phyloP scores from a whole-genome alignment of 2,329 filamentous ascomycete genomes.

The Diplodia intermedia region DNA sequence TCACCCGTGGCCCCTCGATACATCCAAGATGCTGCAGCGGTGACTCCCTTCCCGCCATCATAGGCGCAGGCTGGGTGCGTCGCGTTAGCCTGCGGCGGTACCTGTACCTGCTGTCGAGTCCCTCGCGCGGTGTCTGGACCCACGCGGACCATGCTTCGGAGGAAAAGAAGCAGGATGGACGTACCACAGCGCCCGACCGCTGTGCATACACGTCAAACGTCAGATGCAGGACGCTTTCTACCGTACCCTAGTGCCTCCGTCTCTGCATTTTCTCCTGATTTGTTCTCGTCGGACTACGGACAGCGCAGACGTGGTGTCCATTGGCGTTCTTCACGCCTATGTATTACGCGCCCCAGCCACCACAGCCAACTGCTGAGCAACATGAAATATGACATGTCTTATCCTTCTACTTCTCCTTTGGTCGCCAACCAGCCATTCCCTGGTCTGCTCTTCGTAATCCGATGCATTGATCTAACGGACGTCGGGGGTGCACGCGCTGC shows the following conservation, averaged over 20 bases:
- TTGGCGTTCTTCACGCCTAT: conserved; percentile 19
- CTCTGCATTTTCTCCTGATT: conserved; percentile 29
- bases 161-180: conserved; percentile 1
- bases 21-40: conserved; percentile 9
- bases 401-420: not conserved
- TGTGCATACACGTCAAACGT: conserved; percentile 29
- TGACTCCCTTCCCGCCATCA: not conserved
- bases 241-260: conserved; percentile 21
- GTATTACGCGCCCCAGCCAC: conserved; percentile 11
- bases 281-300: conserved; percentile 17
- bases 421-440: not conserved
- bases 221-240: conserved; percentile 6
- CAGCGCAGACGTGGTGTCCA: not conserved
- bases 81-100: conserved; percentile 4
- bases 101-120: conserved; percentile 18
- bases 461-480: conserved; percentile 17
- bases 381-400: conserved; percentile 24
- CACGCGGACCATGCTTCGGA: conserved; percentile 3
- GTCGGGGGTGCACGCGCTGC: conserved; percentile 10
- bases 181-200: conserved; percentile 10
- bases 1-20: not conserved
- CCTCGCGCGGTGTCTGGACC: conserved; percentile 4
- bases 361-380: too few relatives aligned
- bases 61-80: conserved; percentile 11
- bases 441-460: not conserved